Conservation (phyloP, 805 yeast species). For the Scheffersomyces stipitis region DNA sequence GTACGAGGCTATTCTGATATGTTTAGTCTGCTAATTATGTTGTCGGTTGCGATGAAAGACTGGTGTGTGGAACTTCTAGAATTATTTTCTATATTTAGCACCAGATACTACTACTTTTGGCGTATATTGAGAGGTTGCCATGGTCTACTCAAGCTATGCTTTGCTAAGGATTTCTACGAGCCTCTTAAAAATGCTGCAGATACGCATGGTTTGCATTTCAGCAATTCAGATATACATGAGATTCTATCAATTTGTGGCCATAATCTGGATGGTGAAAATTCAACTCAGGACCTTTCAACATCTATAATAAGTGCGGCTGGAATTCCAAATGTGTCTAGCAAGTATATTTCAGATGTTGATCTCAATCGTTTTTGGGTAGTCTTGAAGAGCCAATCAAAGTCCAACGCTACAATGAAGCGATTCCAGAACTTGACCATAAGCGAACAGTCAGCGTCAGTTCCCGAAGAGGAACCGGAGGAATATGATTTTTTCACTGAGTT, state of each 20-base stretch:
- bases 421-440: not conserved
- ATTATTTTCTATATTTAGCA: not conserved
- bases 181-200: not conserved
- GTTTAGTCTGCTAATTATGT: not conserved
- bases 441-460: too few relatives aligned
- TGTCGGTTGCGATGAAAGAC: not conserved
- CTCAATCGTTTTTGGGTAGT: not conserved
- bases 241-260: not conserved
- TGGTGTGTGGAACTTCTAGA: not conserved
- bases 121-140: not conserved
- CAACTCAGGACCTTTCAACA: not conserved
- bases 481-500: not conserved
- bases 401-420: not conserved
- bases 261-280: not conserved
- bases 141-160: not conserved
- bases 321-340: not conserved
- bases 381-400: not conserved
- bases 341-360: not conserved
- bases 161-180: not conserved
- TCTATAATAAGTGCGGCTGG: not conserved
- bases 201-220: not conserved
- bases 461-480: too few relatives aligned
- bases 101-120: not conserved
- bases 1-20: not conserved
- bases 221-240: not conserved